A percentile compares a stretch with the other conserved stretches of the same genome.
phyloP scores from a whole-genome alignment of 2,329 filamentous ascomycete genomes.

The Neodidymelliopsis sp. region DNA sequence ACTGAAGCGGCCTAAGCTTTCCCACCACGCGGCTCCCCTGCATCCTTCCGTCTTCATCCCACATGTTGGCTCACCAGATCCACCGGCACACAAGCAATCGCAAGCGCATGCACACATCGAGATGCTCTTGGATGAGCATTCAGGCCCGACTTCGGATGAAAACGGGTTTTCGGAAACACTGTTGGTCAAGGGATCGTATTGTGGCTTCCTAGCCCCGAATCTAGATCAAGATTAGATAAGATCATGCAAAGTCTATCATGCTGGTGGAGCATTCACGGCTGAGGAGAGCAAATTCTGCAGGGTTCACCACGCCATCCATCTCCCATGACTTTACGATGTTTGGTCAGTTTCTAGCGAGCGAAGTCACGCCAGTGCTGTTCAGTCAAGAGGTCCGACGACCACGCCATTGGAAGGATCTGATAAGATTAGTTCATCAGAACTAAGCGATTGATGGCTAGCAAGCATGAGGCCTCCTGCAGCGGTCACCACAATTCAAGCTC shows the following conservation, averaged over 20 bases:
- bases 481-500: constrained; percentile 20
- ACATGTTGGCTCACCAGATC: not conserved
- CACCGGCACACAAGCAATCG: not conserved
- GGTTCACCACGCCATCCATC: not conserved
- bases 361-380: not conserved
- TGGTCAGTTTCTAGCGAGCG: not conserved
- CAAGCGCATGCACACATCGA: not conserved
- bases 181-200: constrained; percentile 3
- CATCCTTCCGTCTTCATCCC: not conserved
- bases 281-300: constrained; percentile 10
- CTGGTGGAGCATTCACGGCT: constrained; percentile 4
- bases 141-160: constrained; percentile 3
- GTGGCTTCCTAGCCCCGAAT: constrained; percentile 11
- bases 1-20: constrained; percentile 6
- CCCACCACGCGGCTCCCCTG: not conserved
- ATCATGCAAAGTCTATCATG: constrained; percentile 5
- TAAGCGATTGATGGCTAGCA: constrained; percentile 15
- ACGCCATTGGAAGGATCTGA: constrained; percentile 22
- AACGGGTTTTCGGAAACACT: not conserved
- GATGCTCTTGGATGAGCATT: not conserved
- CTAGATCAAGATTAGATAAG: constrained; percentile 30
- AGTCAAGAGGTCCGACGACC: constrained; percentile 2
- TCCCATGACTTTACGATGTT: not conserved
- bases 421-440: constrained; percentile 21
- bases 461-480: constrained; percentile 17